These are phyloP conservation scores for Cyclotella choctawhatcheeana DNA, from an alignment of 108 stramenopile genomes.

Conservation along the genomic window DNA sequence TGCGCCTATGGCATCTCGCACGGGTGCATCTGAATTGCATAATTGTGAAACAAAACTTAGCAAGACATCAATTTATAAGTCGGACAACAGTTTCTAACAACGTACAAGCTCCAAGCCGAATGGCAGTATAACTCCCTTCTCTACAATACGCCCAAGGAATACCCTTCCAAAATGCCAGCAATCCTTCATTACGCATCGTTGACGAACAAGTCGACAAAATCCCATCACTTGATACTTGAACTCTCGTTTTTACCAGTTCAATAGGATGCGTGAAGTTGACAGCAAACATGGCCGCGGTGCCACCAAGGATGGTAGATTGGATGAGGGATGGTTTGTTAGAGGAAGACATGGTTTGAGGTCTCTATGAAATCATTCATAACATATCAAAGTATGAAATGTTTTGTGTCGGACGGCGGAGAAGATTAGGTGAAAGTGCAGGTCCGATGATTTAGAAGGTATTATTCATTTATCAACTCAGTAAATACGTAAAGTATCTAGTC, in stretches of 20 bases:
- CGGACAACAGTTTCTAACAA: background rate
- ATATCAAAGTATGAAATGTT: background rate
- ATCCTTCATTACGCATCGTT: conserved; percentile 69
- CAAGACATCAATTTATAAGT: background rate
- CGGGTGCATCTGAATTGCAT: conserved; percentile 44
- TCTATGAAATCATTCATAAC: background rate
- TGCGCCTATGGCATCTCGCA: conserved; percentile 79
- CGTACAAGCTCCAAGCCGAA: conserved; percentile 80
- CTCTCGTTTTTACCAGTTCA: conserved; percentile 77
- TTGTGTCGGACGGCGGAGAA: background rate
- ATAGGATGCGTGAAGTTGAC: conserved; percentile 86
- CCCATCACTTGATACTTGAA: conserved; percentile 84
- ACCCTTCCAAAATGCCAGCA: conserved; percentile 89
- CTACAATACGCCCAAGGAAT: conserved; percentile 86
- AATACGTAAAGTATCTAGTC: too few relatives aligned
- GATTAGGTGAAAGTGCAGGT: too few relatives aligned
- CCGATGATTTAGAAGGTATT: too few relatives aligned
- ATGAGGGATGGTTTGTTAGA: conserved; percentile 54
- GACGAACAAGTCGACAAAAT: conserved; percentile 49
- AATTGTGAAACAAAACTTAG: background rate
- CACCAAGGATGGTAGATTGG: conserved; percentile 58
- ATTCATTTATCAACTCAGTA: too few relatives aligned
- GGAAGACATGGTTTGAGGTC: conserved; percentile 13
- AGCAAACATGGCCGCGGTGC: conserved; percentile 60
- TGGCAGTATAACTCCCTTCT: conserved; percentile 86